Base-by-base conservation (phyloP, 169 alveolate genomes). In the Plasmodium gaboni region DNA sequence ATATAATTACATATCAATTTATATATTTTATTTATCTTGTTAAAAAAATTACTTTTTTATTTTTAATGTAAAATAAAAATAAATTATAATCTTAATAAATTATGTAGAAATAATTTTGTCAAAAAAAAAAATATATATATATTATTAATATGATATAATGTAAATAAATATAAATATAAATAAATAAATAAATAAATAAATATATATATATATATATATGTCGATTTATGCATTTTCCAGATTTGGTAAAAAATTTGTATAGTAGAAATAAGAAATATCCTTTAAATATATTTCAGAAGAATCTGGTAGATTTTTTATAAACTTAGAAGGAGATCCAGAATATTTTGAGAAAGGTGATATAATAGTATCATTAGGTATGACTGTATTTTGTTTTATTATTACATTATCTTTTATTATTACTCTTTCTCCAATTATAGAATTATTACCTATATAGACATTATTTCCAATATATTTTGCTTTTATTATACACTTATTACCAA, bases 311-410 rank as follows among this genome's bases (percentile, higher is more conserved):
- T 87, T 91, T 19, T 96, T 96, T n/a, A 91, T 51, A 63, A 88
- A 92, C 32, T 86, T 89, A 9, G 95, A 97, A 13, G 98, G 98
- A 28, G 91, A 89, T 51, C 98, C 98, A 10, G 96, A 95, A 89
- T 93, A 95, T 63, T 92, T 93, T 61, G 97, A 93, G 88, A 92
- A 93, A 6, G 97, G 94, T 32, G 97, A 93, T 22, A 96, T 93
- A 63, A 80, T 89, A 60, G 96, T 90, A 83, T 96, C 98, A 61
- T 96, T 94, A 4, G 95, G 94, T 53, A 96, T 80, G 80, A 91
- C 83, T 15, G 97, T 85, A 72, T 93, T 90, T 73, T 96, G 97
- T 60, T 90, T 80, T n/a, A 96, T 92, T 55, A 83, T 89, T 57
- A 93, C 94, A 80, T 94, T 93, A 83, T 94, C 96, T 78, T 88